Evolutionary conservation across 192 early-diverging fungal species (phyloP).

Genomic region (Tieghemiomyces parasiticus): DNA sequence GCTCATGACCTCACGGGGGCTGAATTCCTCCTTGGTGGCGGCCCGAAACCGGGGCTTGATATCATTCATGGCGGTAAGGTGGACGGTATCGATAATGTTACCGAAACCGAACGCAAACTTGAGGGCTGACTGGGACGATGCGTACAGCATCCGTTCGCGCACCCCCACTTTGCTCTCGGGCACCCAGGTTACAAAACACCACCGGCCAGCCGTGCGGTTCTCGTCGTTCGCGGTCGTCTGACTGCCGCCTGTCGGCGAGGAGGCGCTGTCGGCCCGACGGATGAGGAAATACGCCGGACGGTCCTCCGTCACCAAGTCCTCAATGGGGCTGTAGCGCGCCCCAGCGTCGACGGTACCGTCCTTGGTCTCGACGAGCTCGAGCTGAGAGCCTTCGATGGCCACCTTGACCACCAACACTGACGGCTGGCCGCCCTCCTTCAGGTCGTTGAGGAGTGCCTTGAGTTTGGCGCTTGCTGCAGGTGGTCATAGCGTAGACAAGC

Average conservation of each 20-base stretch:
- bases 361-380: slow-evolving; percentile 22
- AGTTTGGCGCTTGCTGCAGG: slow-evolving; percentile 23
- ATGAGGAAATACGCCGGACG: slow-evolving; percentile 24
- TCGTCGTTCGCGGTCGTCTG: too few species aligned
- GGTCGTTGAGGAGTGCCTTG: slow-evolving; percentile 23
- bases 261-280: slow-evolving; percentile 13
- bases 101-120: slow-evolving; percentile 24
- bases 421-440: slow-evolving; percentile 19
- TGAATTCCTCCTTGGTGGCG: slow-evolving; percentile 8
- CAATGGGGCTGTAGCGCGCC: slow-evolving; percentile 10
- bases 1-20: slow-evolving; percentile 30
- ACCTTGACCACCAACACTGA: slow-evolving; percentile 22
- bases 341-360: slow-evolving; percentile 23
- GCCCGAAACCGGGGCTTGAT: slow-evolving; percentile 10
- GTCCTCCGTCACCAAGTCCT: slow-evolving; percentile 5
- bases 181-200: slow-evolving; percentile 34
- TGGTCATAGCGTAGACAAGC: too few species aligned
- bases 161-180: slow-evolving; percentile 28
- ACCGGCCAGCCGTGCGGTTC: background rate
- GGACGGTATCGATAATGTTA: slow-evolving; percentile 18
- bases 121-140: slow-evolving; percentile 25
- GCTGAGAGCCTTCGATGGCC: slow-evolving; percentile 22
- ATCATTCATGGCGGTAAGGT: slow-evolving; percentile 25
- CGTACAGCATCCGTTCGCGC: slow-evolving; percentile 31
- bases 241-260: too few species aligned